phyloP scores from a whole-genome alignment of 2,329 filamentous ascomycete genomes.

The Hypoxylon rubiginosum region DNA sequence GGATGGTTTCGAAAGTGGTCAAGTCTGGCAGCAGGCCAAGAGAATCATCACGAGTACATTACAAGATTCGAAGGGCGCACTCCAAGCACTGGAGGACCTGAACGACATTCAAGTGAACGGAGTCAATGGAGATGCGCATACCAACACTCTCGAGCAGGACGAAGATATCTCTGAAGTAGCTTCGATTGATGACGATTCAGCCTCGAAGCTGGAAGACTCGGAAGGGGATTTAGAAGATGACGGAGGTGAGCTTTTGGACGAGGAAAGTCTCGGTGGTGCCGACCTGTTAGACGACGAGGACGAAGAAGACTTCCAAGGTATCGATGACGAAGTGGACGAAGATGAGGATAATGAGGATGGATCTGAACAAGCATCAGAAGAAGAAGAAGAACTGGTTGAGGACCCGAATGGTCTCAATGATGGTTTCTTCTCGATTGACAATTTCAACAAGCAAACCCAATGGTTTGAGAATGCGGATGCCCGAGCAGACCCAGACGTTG shows the following conservation, averaged over 20 bases:
- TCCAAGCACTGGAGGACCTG: conserved; percentile 64
- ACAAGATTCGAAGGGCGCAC: conserved; percentile 61
- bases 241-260: conserved; percentile 51
- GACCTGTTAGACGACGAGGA: conserved; percentile 44
- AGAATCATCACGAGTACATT: conserved; percentile 77
- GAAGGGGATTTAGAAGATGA: conserved; percentile 53
- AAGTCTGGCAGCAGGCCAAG: conserved; percentile 94
- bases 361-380: conserved; percentile 63
- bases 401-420: conserved; percentile 93
- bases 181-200: conserved; percentile 44
- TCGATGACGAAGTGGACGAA: conserved; percentile 56
- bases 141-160: conserved; percentile 54
- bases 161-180: conserved; percentile 53
- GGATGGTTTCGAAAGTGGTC: conserved; percentile 86
- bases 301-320: conserved; percentile 52
- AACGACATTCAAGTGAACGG: conserved; percentile 68
- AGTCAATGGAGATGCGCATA: conserved; percentile 53
- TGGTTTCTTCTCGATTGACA: conserved; percentile 97
- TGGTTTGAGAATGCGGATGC: conserved; percentile 89
- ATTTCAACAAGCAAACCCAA: conserved; percentile 95
- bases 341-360: conserved; percentile 63
- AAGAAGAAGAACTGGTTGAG: conserved; percentile 70
- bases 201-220: conserved; percentile 51
- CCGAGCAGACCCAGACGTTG: conserved; percentile 80
- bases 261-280: conserved; percentile 49